Evolutionary conservation across 1,284 basidiomycete species (phyloP), one percentile per base, ranked within the genome.

Genomic region (Trichosporon asahii): DNA sequence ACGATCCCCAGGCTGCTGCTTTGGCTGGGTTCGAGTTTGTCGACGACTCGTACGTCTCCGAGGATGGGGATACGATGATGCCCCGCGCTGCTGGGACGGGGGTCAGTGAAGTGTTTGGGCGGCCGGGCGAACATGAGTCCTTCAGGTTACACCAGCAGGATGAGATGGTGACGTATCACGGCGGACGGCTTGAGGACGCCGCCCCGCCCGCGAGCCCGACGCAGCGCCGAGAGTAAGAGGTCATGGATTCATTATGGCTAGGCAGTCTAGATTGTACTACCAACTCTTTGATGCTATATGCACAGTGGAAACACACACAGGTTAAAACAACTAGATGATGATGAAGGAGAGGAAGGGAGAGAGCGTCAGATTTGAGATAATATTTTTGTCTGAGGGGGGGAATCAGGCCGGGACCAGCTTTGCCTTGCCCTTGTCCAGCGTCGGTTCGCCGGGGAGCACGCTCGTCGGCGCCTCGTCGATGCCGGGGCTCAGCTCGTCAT

Each of bases 141-240:
- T 81, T 80, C 60, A 73, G 74, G 2, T 66, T 83, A 33, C 76
- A 80, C 70, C 76, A 76, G 49, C 76, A 75, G 63, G 84, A 84
- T 55, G 84, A 85, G 70, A 84, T 85, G 78, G 57, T 78, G 61
- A 85, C 84, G 5, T 83, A 77, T 60, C 76, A 80, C 69, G 81
- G 82, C 29, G 83, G 83, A 2, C 75, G 71, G 64, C 68, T 83
- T 44, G 79, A 80, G 68, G 81, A 83, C 72, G 81, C 81, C 4
- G 44, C 37, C 11, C 46, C 9, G 6, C 72, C 72, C 2, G 60
- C 64, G n/a, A 73, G 68, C 11, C 68, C 68, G 8, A 69, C 68
- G 18, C 35, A 55, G 29, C 55, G 21, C 21, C 7, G 63, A 61
- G 27, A 61, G 9, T 61, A 61, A 53, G 21, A 40, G 40, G 53